Conservation (phyloP, 2,329 filamentous ascomycete species). For the Cladosporium colombiae region DNA sequence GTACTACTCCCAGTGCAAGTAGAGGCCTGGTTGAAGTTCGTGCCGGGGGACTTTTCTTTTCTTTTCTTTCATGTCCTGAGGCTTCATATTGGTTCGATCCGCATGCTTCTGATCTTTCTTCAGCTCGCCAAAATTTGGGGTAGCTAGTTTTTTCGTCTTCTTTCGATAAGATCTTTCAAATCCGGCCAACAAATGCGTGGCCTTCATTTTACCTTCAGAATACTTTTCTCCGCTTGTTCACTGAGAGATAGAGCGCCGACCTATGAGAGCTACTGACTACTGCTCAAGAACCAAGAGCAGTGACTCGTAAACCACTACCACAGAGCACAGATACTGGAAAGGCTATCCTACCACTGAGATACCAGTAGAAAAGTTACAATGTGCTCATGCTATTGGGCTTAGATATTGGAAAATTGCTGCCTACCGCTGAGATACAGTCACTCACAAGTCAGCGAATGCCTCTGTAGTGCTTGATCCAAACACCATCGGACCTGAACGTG, state of each 20-base stretch:
- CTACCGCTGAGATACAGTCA: neutral
- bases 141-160: neutral
- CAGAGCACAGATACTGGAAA: neutral
- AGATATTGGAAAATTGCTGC: neutral
- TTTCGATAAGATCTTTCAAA: neutral
- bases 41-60: neutral
- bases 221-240: neutral
- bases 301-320: neutral
- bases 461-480: neutral
- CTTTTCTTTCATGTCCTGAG: neutral
- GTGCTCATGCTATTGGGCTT: neutral
- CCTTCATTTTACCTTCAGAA: neutral
- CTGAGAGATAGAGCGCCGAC: neutral
- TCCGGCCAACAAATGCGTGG: neutral
- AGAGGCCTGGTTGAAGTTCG: neutral
- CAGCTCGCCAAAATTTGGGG: neutral
- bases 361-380: neutral
- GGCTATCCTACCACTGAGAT: neutral
- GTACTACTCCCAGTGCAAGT: constrained; percentile 31
- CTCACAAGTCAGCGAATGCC: neutral
- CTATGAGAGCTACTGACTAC: neutral
- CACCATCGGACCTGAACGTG: neutral
- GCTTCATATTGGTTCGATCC: neutral
- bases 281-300: neutral
- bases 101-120: neutral